Evolutionary conservation across 1,284 basidiomycete genomes (phyloP), one percentile per base, ranked within the genome.

Genomic region (Malassezia equina): DNA sequence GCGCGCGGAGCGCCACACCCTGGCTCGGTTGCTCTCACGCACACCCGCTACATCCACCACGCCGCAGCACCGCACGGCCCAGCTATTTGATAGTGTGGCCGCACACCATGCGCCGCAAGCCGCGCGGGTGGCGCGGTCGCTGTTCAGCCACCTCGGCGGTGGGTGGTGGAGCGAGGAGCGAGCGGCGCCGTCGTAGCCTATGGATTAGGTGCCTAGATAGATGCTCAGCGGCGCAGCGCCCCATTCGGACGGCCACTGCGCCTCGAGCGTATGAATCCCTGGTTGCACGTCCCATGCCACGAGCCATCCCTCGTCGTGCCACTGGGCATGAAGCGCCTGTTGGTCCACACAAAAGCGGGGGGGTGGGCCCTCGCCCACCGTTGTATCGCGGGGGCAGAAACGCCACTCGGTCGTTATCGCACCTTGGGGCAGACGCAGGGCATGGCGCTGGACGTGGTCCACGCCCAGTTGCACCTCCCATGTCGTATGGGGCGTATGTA

Each of bases 191-290:
- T 44, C 25, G 17, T 29, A 27, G 25, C 19, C 7, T 19, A 7
- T 23, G 7, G 15, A 13, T 13, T 47, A 53, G 24, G 31, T 40
- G 9, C 44, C 15, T 31, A 53, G 9, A 39, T 47, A 46, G 19
- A 46, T 29, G 31, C 44, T 5, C 5, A 47, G 11, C 2, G 33
- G 33, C 13, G 39, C 32, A n/a, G 24, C 27, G 21, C 28, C 23
- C 13, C 12, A 4, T 15, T 40, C 51, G 32, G 17, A 4, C 23
- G 42, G n/a, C 28, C 31, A 36, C 15, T 21, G 21, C 41, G 42
- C 45, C 32, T 55, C 45, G 19, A 55, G 47, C 4, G 17, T n/a
- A 21, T 55, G 52, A 7, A 19, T n/a, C 4, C 46, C 47, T 3
- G 24, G 17, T 11, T 40, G 41, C 6, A 53, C 31, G 36, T 27